Evolutionary conservation across 2,329 filamentous ascomycete species (phyloP).

Genomic region (Coleophoma crateriformis): DNA sequence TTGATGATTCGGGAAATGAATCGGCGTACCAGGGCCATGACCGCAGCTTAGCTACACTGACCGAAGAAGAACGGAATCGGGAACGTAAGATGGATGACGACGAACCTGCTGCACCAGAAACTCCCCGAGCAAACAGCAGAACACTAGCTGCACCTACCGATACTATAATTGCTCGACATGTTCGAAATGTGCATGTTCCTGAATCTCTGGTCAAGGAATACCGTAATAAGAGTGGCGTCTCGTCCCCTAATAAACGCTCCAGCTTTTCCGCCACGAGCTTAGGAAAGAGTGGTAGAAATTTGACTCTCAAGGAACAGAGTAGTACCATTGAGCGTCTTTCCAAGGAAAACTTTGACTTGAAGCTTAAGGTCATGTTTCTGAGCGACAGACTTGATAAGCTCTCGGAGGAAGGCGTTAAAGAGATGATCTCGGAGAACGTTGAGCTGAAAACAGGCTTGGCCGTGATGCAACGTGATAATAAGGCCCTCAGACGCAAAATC

Average conservation of each 20-base stretch:
- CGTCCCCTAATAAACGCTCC: constrained; percentile 49
- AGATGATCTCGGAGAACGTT: constrained; percentile 97
- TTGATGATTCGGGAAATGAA: constrained; percentile 43
- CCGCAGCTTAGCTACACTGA: constrained; percentile 47
- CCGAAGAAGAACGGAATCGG: constrained; percentile 47
- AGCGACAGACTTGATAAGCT: constrained; percentile 89
- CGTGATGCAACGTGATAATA: constrained; percentile 86
- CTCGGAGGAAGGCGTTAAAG: constrained; percentile 93
- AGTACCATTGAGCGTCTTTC: constrained; percentile 93
- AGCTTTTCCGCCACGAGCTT: constrained; percentile 43
- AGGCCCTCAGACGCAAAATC: constrained; percentile 71
- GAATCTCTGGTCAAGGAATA: constrained; percentile 85
- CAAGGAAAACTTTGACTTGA: constrained; percentile 97
- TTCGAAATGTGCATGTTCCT: constrained; percentile 85
- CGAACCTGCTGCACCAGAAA: constrained; percentile 49
- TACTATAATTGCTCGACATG: constrained; percentile 81
- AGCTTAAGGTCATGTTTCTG: constrained; percentile 95
- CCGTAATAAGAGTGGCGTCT: constrained; percentile 64
- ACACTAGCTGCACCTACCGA: constrained; percentile 68
- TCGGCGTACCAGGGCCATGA: constrained; percentile 30
- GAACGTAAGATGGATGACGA: constrained; percentile 43
- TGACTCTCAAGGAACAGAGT: constrained; percentile 96
- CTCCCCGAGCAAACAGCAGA: constrained; percentile 57
- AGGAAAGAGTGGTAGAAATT: constrained; percentile 56
- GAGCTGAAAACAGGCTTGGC: constrained; percentile 88